phyloP scores from a whole-genome alignment of 768 basidiomycete species.

The Naganishia randhawae region DNA sequence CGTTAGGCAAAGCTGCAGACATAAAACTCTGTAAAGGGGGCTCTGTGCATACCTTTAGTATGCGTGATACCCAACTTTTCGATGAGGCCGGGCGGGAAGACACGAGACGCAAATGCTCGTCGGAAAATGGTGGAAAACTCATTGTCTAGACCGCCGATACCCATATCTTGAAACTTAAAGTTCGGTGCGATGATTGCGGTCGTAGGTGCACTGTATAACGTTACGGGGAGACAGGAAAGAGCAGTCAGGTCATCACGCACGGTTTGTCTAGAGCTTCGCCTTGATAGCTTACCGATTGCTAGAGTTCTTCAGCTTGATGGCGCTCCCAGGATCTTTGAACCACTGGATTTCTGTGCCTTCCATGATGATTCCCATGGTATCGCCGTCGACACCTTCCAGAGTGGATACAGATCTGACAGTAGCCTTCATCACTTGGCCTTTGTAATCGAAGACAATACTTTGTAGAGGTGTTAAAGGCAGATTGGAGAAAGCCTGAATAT shows the following conservation, averaged over 20 bases:
- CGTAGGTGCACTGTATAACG: constrained; percentile 64
- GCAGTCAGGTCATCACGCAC: background rate
- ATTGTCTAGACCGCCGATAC: constrained; percentile 91
- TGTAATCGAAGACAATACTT: constrained; percentile 78
- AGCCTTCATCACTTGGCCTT: constrained; percentile 75
- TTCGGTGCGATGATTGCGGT: constrained; percentile 96
- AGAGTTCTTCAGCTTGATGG: constrained; percentile 86
- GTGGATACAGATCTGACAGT: constrained; percentile 63
- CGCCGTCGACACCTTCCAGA: constrained; percentile 55
- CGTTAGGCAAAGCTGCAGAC: background rate
- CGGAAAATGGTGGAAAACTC: constrained; percentile 97
- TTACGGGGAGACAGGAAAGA: background rate
- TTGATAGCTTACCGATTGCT: constrained; percentile 80
- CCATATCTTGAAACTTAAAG: constrained; percentile 99
- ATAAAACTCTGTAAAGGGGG: background rate
- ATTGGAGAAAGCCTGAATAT: constrained; percentile 63
- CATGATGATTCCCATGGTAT: constrained; percentile 70
- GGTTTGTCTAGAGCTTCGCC: too few relatives aligned
- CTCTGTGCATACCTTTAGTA: constrained; percentile 72
- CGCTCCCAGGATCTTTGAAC: constrained; percentile 73
- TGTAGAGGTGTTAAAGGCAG: constrained; percentile 68
- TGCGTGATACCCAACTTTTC: constrained; percentile 98
- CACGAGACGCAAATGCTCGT: constrained; percentile 93
- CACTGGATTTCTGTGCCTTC: constrained; percentile 87
- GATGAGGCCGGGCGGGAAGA: constrained; percentile 94